Evolutionary conservation across 495 filamentous ascomycete genomes (phyloP).

Genomic region (Chlorociboria aeruginascens): DNA sequence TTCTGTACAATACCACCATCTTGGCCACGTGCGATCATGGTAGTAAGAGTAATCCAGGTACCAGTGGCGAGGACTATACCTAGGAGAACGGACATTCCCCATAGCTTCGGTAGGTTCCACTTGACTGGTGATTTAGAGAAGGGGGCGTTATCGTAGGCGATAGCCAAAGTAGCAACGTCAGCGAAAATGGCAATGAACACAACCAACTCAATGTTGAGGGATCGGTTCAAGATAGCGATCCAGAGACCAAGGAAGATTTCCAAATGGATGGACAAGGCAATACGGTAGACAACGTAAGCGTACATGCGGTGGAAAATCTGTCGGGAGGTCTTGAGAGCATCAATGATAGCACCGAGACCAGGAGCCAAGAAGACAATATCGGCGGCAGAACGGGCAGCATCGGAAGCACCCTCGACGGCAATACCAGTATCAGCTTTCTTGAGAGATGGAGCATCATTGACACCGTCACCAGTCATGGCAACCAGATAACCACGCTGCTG

Average conservation of each 20-base stretch:
- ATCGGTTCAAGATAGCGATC: constrained; percentile 78
- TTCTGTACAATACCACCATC: constrained; percentile 79
- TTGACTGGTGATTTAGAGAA: constrained; percentile 80
- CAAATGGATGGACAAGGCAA: constrained; percentile 81
- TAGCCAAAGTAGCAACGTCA: constrained; percentile 84
- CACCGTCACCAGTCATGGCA: constrained; percentile 97
- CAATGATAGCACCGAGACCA: constrained; percentile 85
- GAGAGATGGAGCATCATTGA: constrained; percentile 91
- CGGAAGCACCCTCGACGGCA: constrained; percentile 86
- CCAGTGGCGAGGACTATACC: constrained; percentile 70
- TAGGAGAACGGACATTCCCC: constrained; percentile 79
- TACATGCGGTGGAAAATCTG: constrained; percentile 98
- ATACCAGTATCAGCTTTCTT: constrained; percentile 95
- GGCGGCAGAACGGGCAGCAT: constrained; percentile 83
- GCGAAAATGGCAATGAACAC: constrained; percentile 94
- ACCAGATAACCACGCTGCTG: constrained; percentile 94
- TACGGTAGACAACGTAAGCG: constrained; percentile 92
- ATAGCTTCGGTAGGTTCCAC: constrained; percentile 87
- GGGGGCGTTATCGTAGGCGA: constrained; percentile 88
- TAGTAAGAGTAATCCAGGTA: constrained; percentile 74
- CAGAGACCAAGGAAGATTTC: constrained; percentile 83
- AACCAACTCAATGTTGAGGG: constrained; percentile 72
- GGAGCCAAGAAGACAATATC: constrained; percentile 91
- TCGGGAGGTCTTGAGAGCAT: constrained; percentile 85
- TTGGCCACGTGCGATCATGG: constrained; percentile 54